phyloP scores from a whole-genome alignment of 495 filamentous ascomycete species.

The Annulohypoxylon stygium region DNA sequence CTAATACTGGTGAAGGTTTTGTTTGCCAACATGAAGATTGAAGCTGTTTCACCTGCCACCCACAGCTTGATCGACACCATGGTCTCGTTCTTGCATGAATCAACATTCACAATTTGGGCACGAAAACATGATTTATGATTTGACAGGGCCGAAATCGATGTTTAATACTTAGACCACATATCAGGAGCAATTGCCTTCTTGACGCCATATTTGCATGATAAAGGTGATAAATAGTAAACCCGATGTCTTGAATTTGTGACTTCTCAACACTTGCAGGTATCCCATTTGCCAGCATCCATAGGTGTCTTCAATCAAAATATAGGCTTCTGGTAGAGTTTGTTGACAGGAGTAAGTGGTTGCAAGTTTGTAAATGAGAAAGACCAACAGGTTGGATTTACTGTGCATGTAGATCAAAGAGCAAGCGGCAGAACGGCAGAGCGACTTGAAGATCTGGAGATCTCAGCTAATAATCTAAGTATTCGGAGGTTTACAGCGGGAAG shows the following conservation, averaged over 20 bases:
- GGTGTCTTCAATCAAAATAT: no score
- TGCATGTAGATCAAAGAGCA: background rate
- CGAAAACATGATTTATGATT: background rate
- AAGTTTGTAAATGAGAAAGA: background rate
- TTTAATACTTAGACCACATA: background rate
- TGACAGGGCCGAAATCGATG: background rate
- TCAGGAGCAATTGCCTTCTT: no score
- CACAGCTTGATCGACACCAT: conserved; percentile 37
- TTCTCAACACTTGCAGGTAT: no score
- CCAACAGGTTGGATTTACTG: conserved; percentile 7
- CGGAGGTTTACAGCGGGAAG: conserved; percentile 8
- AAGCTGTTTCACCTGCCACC: conserved; percentile 26
- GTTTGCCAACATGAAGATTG: conserved; percentile 3
- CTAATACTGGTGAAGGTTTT: conserved; percentile 19
- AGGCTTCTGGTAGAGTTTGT: background rate
- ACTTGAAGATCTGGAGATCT: conserved; percentile 37
- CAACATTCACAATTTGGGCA: conserved; percentile 1
- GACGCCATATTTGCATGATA: background rate
- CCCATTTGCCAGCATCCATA: no score
- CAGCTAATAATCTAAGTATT: conserved; percentile 16
- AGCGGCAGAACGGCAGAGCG: conserved; percentile 5
- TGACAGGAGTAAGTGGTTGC: background rate
- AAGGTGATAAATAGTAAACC: background rate
- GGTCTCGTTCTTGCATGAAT: conserved; percentile 27
- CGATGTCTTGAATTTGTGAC: background rate